A percentile compares a stretch with the other conserved stretches of the same genome.
phyloP scores from a whole-genome alignment of 805 yeast genomes.

The Nakazawaea peltata region DNA sequence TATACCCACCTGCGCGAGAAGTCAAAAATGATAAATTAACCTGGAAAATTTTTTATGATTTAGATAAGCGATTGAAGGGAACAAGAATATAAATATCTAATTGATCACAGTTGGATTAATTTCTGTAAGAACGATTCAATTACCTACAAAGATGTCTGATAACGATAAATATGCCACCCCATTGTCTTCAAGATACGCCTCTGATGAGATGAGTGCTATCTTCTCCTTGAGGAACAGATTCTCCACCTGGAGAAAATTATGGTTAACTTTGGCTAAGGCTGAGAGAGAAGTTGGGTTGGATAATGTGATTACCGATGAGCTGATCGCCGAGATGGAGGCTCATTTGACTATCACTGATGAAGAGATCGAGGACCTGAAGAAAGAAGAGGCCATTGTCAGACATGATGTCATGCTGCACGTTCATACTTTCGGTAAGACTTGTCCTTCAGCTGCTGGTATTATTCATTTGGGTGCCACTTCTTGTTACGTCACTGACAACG shows the following conservation, averaged over 20 bases:
- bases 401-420: constrained; percentile 99
- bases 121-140: no score
- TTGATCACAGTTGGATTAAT: no score
- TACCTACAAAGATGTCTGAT: constrained; percentile 27
- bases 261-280: constrained; percentile 94
- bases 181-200: constrained; percentile 92
- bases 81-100: no score
- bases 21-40: no score
- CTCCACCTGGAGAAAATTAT: constrained; percentile 96
- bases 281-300: constrained; percentile 88
- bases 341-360: constrained; percentile 85
- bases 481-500: constrained; percentile 96
- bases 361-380: constrained; percentile 81
- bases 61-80: no score
- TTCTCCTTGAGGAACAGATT: constrained; percentile 91
- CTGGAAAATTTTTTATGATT: no score
- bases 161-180: constrained; percentile 87
- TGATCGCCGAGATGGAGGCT: constrained; percentile 74
- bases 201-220: constrained; percentile 91
- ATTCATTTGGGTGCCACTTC: constrained; percentile 98
- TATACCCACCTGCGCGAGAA: no score
- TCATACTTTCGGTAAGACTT: constrained; percentile 85
- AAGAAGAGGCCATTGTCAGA: constrained; percentile 95
- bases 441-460: constrained; percentile 96
- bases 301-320: constrained; percentile 82